Evolutionary conservation across 345 rosid species (phyloP).

Genomic region (Boechera retrofracta): DNA sequence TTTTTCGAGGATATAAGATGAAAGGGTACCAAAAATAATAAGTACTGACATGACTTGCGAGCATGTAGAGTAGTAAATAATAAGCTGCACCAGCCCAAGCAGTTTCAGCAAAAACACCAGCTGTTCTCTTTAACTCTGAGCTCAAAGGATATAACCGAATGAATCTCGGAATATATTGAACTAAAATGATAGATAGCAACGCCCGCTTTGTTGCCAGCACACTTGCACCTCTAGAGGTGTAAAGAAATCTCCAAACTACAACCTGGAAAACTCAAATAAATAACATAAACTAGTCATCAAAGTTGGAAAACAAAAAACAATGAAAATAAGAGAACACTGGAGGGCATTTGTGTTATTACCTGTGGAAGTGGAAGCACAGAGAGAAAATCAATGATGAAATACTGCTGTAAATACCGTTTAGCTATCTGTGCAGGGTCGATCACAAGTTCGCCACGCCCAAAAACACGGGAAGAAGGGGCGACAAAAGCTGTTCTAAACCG

Average conservation of each 20-base stretch:
- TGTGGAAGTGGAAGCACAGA: conserved; percentile 93
- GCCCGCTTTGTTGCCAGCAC: conserved; percentile 80
- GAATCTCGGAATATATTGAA: conserved; percentile 79
- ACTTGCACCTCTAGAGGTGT: conserved; percentile 70
- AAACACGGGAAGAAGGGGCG: conserved; percentile 95
- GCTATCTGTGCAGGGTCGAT: conserved; percentile 89
- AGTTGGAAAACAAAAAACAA: conserved; percentile 14
- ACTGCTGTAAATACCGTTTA: conserved; percentile 72
- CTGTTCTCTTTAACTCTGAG: conserved; percentile 90
- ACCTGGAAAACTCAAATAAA: conserved; percentile 54
- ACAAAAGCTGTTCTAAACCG: conserved; percentile 97
- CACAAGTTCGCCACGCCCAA: conserved; percentile 98
- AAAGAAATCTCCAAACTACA: conserved; percentile 85
- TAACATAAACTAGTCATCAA: conserved; percentile 20
- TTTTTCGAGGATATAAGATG: background rate
- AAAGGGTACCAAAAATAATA: background rate
- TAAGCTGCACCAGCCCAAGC: conserved; percentile 99
- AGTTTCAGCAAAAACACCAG: conserved; percentile 96
- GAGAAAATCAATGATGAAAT: conserved; percentile 87
- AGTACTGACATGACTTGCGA: conserved; percentile 93
- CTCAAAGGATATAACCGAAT: conserved; percentile 73
- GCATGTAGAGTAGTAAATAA: conserved; percentile 93
- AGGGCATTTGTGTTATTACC: conserved; percentile 48
- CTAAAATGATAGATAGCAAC: conserved; percentile 64
- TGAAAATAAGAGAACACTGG: conserved; percentile 8